phyloP scores from a whole-genome alignment of 2,329 filamentous ascomycete species.

The Ploettnerulaceae sp. region DNA sequence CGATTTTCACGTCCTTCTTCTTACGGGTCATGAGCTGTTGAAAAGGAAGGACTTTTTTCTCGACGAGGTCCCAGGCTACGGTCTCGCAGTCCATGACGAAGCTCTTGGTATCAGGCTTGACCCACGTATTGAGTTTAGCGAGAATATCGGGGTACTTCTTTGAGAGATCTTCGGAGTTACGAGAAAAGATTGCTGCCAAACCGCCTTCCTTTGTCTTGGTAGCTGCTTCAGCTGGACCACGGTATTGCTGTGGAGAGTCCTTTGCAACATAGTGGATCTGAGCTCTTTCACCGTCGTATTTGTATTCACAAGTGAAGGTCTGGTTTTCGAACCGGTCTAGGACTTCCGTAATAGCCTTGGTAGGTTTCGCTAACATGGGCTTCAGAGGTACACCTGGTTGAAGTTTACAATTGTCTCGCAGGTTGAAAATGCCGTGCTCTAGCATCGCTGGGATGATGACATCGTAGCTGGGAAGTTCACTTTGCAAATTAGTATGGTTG shows the following conservation, averaged over 20 bases:
- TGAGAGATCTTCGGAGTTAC: conserved; percentile 94
- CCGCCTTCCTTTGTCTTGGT: conserved; percentile 53
- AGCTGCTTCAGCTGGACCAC: conserved; percentile 53
- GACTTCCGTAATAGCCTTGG: conserved; percentile 96
- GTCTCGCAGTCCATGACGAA: conserved; percentile 99
- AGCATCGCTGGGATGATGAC: conserved; percentile 88
- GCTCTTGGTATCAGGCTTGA: conserved; percentile 83
- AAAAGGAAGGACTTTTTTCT: conserved; percentile 95
- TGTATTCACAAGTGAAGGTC: conserved; percentile 97
- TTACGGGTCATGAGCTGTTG: conserved; percentile 98
- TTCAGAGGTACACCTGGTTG: conserved; percentile 92
- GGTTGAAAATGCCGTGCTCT: conserved; percentile 75
- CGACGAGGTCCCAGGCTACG: conserved; percentile 89
- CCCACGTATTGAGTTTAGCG: conserved; percentile 80
- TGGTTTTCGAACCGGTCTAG: conserved; percentile 94
- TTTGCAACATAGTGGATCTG: conserved; percentile 96
- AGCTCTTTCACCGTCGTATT: conserved; percentile 97
- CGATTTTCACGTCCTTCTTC: conserved; percentile 91
- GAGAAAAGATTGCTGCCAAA: conserved; percentile 88
- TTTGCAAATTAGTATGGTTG: conserved; percentile 41
- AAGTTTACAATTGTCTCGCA: conserved; percentile 82
- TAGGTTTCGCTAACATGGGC: conserved; percentile 97
- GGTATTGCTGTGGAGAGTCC: conserved; percentile 65
- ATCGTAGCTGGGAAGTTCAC: conserved; percentile 92
- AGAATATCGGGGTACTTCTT: conserved; percentile 98